Evolutionary conservation across 2,329 filamentous ascomycete species (phyloP).

Genomic region (Spiromastix sp.): DNA sequence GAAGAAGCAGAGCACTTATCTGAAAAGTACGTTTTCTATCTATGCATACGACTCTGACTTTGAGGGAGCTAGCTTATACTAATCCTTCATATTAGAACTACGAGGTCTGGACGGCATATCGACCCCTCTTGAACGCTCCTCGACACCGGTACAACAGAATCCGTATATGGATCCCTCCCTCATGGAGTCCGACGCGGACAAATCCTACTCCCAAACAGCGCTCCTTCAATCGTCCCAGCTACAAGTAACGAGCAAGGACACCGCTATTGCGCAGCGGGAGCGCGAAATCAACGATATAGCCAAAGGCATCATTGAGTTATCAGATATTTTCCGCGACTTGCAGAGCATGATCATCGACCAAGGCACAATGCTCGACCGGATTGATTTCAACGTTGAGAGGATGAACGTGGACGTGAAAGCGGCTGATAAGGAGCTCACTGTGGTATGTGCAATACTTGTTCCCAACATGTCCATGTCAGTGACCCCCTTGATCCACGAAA

Average conservation of each 20-base stretch:
- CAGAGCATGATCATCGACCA: conserved; percentile 93
- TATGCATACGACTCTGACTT: not conserved
- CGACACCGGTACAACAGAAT: conserved; percentile 44
- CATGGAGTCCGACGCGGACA: conserved; percentile 87
- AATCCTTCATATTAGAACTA: conserved; percentile 45
- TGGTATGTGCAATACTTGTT: conserved; percentile 38
- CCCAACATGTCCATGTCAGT: not conserved
- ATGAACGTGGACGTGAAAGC: conserved; percentile 91
- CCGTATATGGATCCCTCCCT: conserved; percentile 77
- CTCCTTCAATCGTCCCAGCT: conserved; percentile 65
- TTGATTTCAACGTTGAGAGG: conserved; percentile 95
- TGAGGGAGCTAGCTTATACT: not conserved
- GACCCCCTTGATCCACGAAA: not conserved
- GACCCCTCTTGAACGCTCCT: conserved; percentile 39
- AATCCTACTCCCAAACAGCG: conserved; percentile 81
- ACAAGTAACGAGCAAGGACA: conserved; percentile 58
- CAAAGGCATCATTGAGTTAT: conserved; percentile 92
- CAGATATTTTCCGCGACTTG: conserved; percentile 91
- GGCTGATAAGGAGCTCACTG: conserved; percentile 82
- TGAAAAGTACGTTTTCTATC: conserved; percentile 60
- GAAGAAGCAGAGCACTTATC: conserved; percentile 93
- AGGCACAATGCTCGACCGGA: conserved; percentile 82
- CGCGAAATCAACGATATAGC: conserved; percentile 96
- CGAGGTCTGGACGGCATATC: conserved; percentile 58
- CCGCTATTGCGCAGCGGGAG: conserved; percentile 80